Evolutionary conservation across 192 early-diverging fungal species (phyloP), one percentile per base, ranked within the genome.

Genomic region (Kappamyces sp.): DNA sequence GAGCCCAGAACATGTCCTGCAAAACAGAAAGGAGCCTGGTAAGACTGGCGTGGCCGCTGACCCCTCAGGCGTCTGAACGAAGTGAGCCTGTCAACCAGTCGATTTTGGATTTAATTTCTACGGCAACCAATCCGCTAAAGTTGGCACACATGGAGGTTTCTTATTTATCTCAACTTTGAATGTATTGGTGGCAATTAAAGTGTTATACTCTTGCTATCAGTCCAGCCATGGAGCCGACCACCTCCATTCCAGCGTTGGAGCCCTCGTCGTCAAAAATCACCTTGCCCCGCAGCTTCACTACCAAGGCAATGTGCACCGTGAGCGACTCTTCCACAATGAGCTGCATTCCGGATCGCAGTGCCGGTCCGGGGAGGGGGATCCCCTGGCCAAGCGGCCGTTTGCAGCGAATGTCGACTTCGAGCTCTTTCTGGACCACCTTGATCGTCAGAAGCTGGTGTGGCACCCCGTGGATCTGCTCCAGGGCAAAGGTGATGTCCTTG

Each of bases 91-190:
- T 80, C 5, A 89, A 87, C 69, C 89, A 92, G 78, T 89, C 90
- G 13, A 73, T 97, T 46, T 74, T 98, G 50, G 94, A 95, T 51
- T 70, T 99, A 58, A 88, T 99, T 58, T 85, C 84, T 38, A 83
- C 89, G 47, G 94, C 95, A 1, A 86, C 79, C 15, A 94, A 94
- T 60, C 92, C 95, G 2, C 81, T 88, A 43, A 98, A 95, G 66
- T 75, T 98, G 68, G 85, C 93, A 2, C 84, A 90, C 59, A 97
- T 98, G 95, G 95, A 97, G 65, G 85, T 90, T 52, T 78, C 80
- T 15, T 99, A 91, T 87, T 77, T 95, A 85, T 54, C 79, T 9
- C 69, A 71, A 64, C 65, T 79, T 8, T 79, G 63, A 61, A 59
- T 23, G 23, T 23, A 23, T 23, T 23, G 23, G 23, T 23, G 23